phyloP scores from a whole-genome alignment of 345 rosid species.

The Eucalyptus polyanthemos region DNA sequence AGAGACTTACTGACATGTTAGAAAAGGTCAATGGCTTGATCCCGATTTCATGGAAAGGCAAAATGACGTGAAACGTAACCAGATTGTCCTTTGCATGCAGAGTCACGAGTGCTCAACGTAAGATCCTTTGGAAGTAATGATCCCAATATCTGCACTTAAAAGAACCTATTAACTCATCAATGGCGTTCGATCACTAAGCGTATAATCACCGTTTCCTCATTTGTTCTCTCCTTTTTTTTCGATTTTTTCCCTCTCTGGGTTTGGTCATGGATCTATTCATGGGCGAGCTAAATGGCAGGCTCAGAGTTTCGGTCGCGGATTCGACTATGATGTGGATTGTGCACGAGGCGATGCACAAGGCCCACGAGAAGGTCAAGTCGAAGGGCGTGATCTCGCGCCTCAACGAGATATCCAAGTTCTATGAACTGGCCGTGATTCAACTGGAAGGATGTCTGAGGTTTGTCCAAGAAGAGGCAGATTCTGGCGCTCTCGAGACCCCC shows the following conservation, averaged over 20 bases:
- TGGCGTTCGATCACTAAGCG: not conserved
- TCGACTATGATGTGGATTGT: slow-evolving; percentile 85
- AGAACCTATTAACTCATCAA: not conserved
- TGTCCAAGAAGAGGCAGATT: slow-evolving; percentile 59
- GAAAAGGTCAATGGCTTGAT: not conserved
- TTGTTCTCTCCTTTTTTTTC: not conserved
- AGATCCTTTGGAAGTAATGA: not conserved
- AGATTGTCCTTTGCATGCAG: not conserved
- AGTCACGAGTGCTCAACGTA: not conserved
- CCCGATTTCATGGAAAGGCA: not conserved
- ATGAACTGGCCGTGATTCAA: slow-evolving; percentile 72
- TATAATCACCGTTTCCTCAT: not conserved
- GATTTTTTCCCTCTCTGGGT: not conserved
- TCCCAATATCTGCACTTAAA: not conserved
- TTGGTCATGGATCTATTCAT: slow-evolving; percentile 26
- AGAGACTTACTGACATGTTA: not conserved
- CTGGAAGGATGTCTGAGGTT: slow-evolving; percentile 62
- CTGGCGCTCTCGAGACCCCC: slow-evolving; percentile 25
- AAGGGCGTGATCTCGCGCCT: slow-evolving; percentile 58
- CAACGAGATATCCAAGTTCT: slow-evolving; percentile 65
- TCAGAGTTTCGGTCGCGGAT: slow-evolving; percentile 52
- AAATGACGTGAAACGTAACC: not conserved
- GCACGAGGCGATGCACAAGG: slow-evolving; percentile 64
- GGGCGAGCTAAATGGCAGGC: slow-evolving; percentile 30
- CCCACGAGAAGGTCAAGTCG: slow-evolving; percentile 58